Percentiles rank a stretch among this genome's conserved stretches.
Evolutionary conservation across 257 asterid genomes (phyloP).

Genomic region (Scutellaria galericulata): DNA sequence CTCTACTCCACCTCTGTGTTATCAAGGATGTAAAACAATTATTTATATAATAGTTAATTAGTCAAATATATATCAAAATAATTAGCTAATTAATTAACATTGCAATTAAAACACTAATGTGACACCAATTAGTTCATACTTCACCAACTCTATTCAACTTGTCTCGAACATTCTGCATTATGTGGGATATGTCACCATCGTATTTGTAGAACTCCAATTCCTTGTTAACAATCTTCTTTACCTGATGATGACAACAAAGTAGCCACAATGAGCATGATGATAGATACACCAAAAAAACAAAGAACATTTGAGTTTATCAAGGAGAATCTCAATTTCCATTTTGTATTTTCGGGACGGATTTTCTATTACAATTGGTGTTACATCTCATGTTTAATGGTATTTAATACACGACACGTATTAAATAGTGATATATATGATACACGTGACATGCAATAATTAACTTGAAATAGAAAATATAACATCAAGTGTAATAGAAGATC

Average conservation of each 20-base stretch:
- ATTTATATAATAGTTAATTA: not conserved
- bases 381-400: too few species aligned
- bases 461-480: too few species aligned
- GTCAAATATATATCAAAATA: not conserved
- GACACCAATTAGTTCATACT: constrained; percentile 43
- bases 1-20: constrained; percentile 23
- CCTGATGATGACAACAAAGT: constrained; percentile 41
- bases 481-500: too few species aligned
- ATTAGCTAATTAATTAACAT: not conserved
- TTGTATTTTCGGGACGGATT: too few species aligned
- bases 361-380: too few species aligned
- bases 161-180: constrained; percentile 78
- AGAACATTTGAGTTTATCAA: too few species aligned
- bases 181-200: constrained; percentile 77
- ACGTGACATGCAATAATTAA: too few species aligned
- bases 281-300: too few species aligned
- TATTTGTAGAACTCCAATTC: constrained; percentile 92
- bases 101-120: not conserved
- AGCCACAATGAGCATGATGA: too few species aligned
- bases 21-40: not conserved
- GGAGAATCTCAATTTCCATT: too few species aligned
- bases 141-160: constrained; percentile 80
- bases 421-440: too few species aligned
- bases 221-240: constrained; percentile 71
- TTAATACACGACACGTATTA: too few species aligned